Evolutionary conservation across 306 rosid species (phyloP), one percentile per base, ranked within the genome.

Genomic region (Hippophae rhamnoides): DNA sequence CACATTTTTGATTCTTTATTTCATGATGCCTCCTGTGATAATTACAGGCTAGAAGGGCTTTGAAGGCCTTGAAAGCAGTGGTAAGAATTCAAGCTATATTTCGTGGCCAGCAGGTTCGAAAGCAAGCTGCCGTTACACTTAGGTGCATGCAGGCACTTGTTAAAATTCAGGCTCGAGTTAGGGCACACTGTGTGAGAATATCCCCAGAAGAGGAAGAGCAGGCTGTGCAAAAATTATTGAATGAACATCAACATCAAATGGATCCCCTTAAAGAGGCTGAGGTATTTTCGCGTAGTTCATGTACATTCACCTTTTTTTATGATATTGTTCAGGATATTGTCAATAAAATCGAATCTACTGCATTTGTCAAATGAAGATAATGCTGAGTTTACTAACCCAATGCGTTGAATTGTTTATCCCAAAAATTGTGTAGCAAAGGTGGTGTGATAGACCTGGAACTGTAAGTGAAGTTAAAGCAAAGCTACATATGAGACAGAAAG

Each of bases 81-180:
- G 98, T 92, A 69, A 81, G 98, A 68, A 60, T 92, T 74, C 98
- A 87, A 74, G 96, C 98, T 54, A 87, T 92, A 81, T 85, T 87
- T 65, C 81, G 96, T 0, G 89, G 98, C 4, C 55, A 89, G 59
- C 80, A 58, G 70, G 96, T 87, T 46, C 77, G 98, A 57, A 87
- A 83, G 74, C 98, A 87, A 80, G 95, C 98, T 2, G 96, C 86
- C 9, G 79, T 92, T 48, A 87, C 98, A 27, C 74, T 92, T 48
- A 79, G 89, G 70, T 92, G 98, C 61, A 87, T 87, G 98, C 96
- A 90, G 67, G 96, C 98, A 52, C 95, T 92, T 13, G 96, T 87
- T 61, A 76, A 84, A 63, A 92, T 83, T 76, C 93, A 92, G 68
- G 76, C 90, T 14, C 74, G 76, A 43, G 79, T 78, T 14, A 76